These are phyloP conservation scores for Emmonsiellopsis sp. DNA, from an alignment of 2,329 filamentous ascomycete genomes.

Conservation along the genomic window DNA sequence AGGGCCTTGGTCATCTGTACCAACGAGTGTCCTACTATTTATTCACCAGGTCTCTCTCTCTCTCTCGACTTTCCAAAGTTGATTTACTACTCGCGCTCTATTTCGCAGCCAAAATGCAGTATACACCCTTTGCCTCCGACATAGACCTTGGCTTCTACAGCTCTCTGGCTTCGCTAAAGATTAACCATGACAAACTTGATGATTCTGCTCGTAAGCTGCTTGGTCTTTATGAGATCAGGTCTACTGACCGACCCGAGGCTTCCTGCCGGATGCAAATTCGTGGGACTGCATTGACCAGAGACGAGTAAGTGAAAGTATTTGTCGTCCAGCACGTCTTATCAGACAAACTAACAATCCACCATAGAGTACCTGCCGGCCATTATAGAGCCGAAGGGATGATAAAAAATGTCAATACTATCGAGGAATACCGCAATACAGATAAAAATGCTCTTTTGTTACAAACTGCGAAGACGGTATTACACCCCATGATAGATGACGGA, in stretches of 20 bases:
- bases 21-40: not conserved
- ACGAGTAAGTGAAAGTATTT: conserved; percentile 53
- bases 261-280: conserved; percentile 87
- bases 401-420: conserved; percentile 91
- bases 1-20: too few relatives aligned
- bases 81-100: not conserved
- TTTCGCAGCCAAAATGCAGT: conserved; percentile 47
- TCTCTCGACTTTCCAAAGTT: not conserved
- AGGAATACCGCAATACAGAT: conserved; percentile 81
- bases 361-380: conserved; percentile 58
- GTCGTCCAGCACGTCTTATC: not conserved
- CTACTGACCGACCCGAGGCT: conserved; percentile 59
- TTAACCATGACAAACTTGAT: conserved; percentile 94
- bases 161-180: conserved; percentile 82
- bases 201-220: conserved; percentile 81
- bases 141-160: conserved; percentile 95
- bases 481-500: conserved; percentile 14
- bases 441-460: conserved; percentile 68
- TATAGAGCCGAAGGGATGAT: conserved; percentile 88
- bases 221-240: conserved; percentile 79
- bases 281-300: conserved; percentile 73
- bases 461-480: conserved; percentile 62
- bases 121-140: conserved; percentile 84
- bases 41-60: not conserved
- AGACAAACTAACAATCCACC: not conserved